phyloP scores from a whole-genome alignment of 768 basidiomycete species.

The Tephrocybe sp. region DNA sequence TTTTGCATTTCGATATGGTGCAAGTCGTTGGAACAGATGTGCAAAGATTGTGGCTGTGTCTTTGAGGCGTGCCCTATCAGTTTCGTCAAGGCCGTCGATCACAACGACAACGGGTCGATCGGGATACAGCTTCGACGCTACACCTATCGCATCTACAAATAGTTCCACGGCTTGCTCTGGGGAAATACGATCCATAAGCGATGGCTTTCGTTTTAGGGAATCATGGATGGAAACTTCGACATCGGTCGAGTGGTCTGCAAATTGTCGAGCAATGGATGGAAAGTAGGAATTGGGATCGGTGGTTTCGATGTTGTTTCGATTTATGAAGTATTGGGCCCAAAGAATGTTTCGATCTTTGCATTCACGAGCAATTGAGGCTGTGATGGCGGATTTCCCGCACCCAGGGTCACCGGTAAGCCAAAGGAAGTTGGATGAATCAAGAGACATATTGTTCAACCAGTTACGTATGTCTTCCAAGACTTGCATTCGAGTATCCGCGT shows the following conservation, averaged over 20 bases:
- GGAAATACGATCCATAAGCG: conserved; percentile 11
- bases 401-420: conserved; percentile 6
- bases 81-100: conserved; percentile 19
- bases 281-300: conserved; percentile 16
- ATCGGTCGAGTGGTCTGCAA: conserved; percentile 6
- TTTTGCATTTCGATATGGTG: conserved; percentile 9
- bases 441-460: conserved; percentile 11
- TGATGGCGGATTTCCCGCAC: conserved; percentile 13
- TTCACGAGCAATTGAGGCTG: conserved; percentile 10
- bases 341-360: conserved; percentile 9
- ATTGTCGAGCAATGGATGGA: conserved; percentile 18
- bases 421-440: conserved; percentile 1
- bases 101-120: conserved; percentile 14
- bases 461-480: conserved; percentile 11
- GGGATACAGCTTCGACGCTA: conserved; percentile 9
- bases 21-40: conserved; percentile 5
- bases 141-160: conserved; percentile 11
- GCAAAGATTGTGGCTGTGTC: conserved; percentile 15
- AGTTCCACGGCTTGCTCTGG: conserved; percentile 14
- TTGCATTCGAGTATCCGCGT: conserved; percentile 13
- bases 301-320: conserved; percentile 12
- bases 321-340: conserved; percentile 17
- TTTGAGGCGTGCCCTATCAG: conserved; percentile 7
- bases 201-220: conserved; percentile 8
- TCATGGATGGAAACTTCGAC: conserved; percentile 10